Percentiles rank a stretch among this genome's conserved stretches.
Evolutionary conservation across 2,329 filamentous ascomycete genomes (phyloP).

Genomic region (Scytalidium lignicola): DNA sequence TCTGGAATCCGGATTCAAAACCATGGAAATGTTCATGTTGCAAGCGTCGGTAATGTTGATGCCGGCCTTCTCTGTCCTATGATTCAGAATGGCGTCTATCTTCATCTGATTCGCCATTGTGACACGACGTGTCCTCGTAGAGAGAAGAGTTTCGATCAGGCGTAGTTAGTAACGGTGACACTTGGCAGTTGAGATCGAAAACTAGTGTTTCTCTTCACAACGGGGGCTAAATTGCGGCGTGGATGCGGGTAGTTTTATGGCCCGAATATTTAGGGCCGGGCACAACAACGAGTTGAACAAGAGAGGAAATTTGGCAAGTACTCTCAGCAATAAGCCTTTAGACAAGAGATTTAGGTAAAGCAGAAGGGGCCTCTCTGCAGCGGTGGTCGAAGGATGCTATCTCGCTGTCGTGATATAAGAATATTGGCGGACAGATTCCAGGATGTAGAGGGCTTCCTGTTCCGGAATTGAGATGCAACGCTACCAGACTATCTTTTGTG

Average conservation of each 20-base stretch:
- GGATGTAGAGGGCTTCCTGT: neutral
- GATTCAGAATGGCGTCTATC: neutral
- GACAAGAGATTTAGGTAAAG: neutral
- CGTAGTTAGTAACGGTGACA: neutral
- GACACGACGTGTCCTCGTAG: neutral
- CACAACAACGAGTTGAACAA: no score
- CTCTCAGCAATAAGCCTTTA: no score
- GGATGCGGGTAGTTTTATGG: no score
- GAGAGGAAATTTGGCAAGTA: no score
- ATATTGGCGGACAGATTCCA: neutral
- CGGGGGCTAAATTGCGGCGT: no score
- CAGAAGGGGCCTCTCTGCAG: neutral
- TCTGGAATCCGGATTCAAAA: neutral
- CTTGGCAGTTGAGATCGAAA: neutral
- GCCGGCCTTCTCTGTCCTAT: neutral
- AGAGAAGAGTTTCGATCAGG: neutral
- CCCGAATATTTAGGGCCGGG: no score
- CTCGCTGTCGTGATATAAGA: neutral
- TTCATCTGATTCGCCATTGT: neutral
- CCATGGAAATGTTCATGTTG: neutral
- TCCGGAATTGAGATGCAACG: neutral
- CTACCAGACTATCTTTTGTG: neutral
- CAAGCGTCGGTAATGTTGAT: neutral
- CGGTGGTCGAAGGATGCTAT: neutral
- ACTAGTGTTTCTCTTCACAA: neutral